Base-by-base conservation (phyloP, 495 filamentous ascomycete genomes). In the Neurospora africana region DNA sequence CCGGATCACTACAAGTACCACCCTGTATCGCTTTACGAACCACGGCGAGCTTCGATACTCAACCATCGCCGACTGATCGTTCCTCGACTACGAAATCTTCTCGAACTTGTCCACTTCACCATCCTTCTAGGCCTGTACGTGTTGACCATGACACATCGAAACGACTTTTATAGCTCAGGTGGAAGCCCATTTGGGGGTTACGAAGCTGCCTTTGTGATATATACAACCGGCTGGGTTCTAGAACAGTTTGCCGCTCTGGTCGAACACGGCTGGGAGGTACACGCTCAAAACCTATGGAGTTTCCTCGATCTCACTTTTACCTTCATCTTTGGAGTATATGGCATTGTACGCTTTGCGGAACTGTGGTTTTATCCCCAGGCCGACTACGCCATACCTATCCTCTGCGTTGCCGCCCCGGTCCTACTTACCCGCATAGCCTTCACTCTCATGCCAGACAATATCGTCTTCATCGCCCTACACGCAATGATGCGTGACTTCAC, bases 21-120 rank as follows among this genome's bases (percentile, higher is more conserved):
- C 75, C 86, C 86, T 2, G 88, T 90, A 27, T 87, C 87, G 11
- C 77, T 91, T 1, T 90, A 90, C 76, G 84, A 88, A 68, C 89
- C 89, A 10, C 78, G 86, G 23, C 85, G 84, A 58, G 87, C 87
- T 5, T 81, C 85, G 15, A 77, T 89, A 9, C 83, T 91, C 39
- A 90, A 91, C 75, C 89, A 91, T 71, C 89, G 87, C 75, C 87
- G 89, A n/a, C 81, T 91, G 5, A 87, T 88, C 72, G 89, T 90
- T 0, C 89, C 89, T 0, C 82, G 84, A 61, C 85, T 86, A 13
- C 81, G 89, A 38, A 90, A 89, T 73, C 67, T 87, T 39, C 81
- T 90, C 53, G 89, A 91, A 75, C 81, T 87, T 5, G 73, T 77
- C 70, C 89, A 91, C 73, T 91, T 91, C 75, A 68, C 84, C 19